phyloP scores from a whole-genome alignment of 106 monocot genomes.

The Dioscorea zingiberensis region DNA sequence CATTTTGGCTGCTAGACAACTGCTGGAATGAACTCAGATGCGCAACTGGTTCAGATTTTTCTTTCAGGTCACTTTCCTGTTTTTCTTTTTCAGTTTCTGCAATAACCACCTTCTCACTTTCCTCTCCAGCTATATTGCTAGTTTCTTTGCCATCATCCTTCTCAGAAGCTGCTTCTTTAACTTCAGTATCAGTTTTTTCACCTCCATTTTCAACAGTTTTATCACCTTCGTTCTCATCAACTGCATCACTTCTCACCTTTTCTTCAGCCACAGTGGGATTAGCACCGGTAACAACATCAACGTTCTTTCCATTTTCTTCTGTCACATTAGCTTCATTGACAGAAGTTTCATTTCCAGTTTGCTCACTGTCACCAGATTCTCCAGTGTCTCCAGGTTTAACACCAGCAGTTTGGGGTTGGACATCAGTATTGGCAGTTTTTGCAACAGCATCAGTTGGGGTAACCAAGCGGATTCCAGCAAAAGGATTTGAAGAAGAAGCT shows the following conservation, averaged over 20 bases:
- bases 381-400: constrained; percentile 9
- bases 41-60: constrained; percentile 13
- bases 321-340: neutral
- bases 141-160: constrained; percentile 7
- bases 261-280: neutral
- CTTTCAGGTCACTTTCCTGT: constrained; percentile 23
- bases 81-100: constrained; percentile 7
- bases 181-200: neutral
- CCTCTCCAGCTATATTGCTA: constrained; percentile 12
- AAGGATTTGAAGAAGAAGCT: constrained; percentile 61
- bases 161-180: constrained; percentile 11
- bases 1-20: constrained; percentile 88
- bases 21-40: constrained; percentile 68
- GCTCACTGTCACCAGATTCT: constrained; percentile 9
- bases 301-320: constrained; percentile 5
- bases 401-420: constrained; percentile 5
- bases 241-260: constrained; percentile 3
- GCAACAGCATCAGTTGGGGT: constrained; percentile 20
- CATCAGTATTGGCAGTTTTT: constrained; percentile 11
- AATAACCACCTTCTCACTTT: constrained; percentile 8
- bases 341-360: constrained; percentile 5
- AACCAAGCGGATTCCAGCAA: constrained; percentile 49
- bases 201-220: constrained; percentile 1
- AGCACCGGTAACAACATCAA: constrained; percentile 7
- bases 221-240: neutral